A percentile compares a stretch with the other conserved stretches of the same genome.
phyloP scores from a whole-genome alignment of 768 basidiomycete species.

The Ephemerocybe angulata region DNA sequence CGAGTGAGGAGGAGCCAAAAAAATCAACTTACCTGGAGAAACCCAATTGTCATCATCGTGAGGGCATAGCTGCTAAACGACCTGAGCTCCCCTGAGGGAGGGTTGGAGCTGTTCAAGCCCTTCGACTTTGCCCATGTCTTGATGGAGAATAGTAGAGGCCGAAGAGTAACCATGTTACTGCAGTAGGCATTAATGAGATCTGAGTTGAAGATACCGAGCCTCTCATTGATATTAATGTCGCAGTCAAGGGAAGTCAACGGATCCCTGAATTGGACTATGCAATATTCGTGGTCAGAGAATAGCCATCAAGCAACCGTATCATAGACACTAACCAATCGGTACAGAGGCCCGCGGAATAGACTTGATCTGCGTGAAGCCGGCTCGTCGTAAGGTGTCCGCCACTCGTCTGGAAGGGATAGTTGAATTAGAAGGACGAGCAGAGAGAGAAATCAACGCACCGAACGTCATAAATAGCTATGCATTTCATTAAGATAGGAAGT shows the following conservation, averaged over 20 bases:
- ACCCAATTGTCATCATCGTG: slow-evolving; percentile 56
- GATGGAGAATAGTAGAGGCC: slow-evolving; percentile 42
- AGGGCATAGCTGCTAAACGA: slow-evolving; percentile 64
- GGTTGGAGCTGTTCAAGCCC: slow-evolving; percentile 45
- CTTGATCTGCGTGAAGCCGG: slow-evolving; percentile 31
- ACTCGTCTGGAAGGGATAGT: slow-evolving; percentile 18
- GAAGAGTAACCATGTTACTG: slow-evolving; percentile 39
- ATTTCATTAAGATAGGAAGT: neutral
- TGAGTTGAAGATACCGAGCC: slow-evolving; percentile 52
- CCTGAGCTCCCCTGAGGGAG: slow-evolving; percentile 10
- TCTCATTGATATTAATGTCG: slow-evolving; percentile 64
- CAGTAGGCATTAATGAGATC: slow-evolving; percentile 51
- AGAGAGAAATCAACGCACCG: slow-evolving; percentile 12
- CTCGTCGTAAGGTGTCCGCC: slow-evolving; percentile 22
- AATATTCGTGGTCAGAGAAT: neutral
- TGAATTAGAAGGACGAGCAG: neutral
- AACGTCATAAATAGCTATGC: slow-evolving; percentile 27
- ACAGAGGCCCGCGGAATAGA: slow-evolving; percentile 34
- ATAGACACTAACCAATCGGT: slow-evolving; percentile 36
- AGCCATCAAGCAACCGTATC: neutral
- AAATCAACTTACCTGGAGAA: slow-evolving; percentile 47
- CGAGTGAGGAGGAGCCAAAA: neutral
- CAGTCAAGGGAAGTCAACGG: slow-evolving; percentile 36
- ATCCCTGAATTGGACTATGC: slow-evolving; percentile 51
- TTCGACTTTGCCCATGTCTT: slow-evolving; percentile 60